These are phyloP conservation scores for Ambrosia artemisiifolia DNA, from an alignment of 129 eudicot genomes.

Conservation along the genomic window DNA sequence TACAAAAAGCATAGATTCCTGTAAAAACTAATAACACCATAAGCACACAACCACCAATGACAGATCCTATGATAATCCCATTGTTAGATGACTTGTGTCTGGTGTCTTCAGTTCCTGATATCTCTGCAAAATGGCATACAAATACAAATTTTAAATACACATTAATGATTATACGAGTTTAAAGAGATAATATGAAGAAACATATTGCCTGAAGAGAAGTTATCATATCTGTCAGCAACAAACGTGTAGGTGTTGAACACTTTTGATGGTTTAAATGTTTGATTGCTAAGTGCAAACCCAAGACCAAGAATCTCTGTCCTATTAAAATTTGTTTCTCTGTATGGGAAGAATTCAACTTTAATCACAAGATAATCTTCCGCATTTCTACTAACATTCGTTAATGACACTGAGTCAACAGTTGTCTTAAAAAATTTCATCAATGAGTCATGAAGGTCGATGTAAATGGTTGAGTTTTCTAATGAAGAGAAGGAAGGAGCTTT, in stretches of 20 bases:
- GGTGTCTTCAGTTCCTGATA: neutral
- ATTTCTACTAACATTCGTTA: slow-evolving; percentile 37
- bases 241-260: slow-evolving; percentile 50
- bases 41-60: slow-evolving; percentile 41
- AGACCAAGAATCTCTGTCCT: slow-evolving; percentile 40
- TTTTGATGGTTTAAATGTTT: slow-evolving; percentile 46
- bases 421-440: slow-evolving; percentile 32
- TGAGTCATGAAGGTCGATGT: slow-evolving; percentile 21
- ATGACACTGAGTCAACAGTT: slow-evolving; percentile 45
- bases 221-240: slow-evolving; percentile 29
- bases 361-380: slow-evolving; percentile 41
- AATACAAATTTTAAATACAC: neutral
- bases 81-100: slow-evolving; percentile 20
- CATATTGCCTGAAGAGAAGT: slow-evolving; percentile 36
- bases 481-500: slow-evolving; percentile 66
- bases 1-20: slow-evolving; percentile 42
- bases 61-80: slow-evolving; percentile 38
- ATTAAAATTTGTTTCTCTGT: slow-evolving; percentile 43
- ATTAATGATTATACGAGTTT: neutral
- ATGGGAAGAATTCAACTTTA: slow-evolving; percentile 50
- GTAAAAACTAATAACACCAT: slow-evolving; percentile 29
- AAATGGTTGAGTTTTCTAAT: slow-evolving; percentile 32
- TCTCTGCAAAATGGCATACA: slow-evolving; percentile 13
- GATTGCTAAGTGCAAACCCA: slow-evolving; percentile 49
- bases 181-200: neutral